Evolutionary conservation across 257 asterid species (phyloP).

Genomic region (Perilla frutescens): DNA sequence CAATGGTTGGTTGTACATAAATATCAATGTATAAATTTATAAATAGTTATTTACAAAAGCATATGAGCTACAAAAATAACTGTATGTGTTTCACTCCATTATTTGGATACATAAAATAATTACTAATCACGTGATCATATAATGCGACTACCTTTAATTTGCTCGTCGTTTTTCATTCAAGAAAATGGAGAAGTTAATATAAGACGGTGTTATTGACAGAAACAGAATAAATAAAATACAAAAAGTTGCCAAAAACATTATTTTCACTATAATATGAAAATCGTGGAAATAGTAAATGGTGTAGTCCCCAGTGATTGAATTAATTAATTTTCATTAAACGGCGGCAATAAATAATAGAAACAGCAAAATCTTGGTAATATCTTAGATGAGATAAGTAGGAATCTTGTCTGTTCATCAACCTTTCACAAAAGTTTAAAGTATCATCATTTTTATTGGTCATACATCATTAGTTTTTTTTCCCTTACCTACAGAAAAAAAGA

Average conservation of each 20-base stretch:
- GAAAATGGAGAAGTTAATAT: too few relatives aligned
- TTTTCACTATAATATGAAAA: not conserved
- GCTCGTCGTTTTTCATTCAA: too few relatives aligned
- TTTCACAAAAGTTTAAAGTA: constrained; percentile 6
- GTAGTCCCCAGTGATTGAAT: constrained; percentile 29
- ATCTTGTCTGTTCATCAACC: constrained; percentile 38
- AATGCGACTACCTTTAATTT: too few relatives aligned
- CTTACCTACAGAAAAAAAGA: not conserved
- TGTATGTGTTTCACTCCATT: too few relatives aligned
- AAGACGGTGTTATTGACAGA: too few relatives aligned
- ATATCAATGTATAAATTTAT: too few relatives aligned
- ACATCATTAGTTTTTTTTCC: not conserved
- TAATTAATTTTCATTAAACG: constrained; percentile 25
- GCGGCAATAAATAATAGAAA: constrained; percentile 32
- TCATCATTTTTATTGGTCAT: constrained; percentile 23
- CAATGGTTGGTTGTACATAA: too few relatives aligned
- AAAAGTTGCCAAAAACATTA: not conserved
- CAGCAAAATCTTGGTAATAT: constrained; percentile 40
- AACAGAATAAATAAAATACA: too few relatives aligned
- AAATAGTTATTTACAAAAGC: too few relatives aligned
- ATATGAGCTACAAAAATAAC: too few relatives aligned
- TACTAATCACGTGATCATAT: too few relatives aligned
- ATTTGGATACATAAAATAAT: too few relatives aligned
- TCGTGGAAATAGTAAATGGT: constrained; percentile 10
- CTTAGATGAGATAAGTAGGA: constrained; percentile 41